Percentiles rank a stretch among this genome's conserved stretches.
phyloP scores from a whole-genome alignment of 2,329 filamentous ascomycete genomes.

The Aspergillus arachidicola region DNA sequence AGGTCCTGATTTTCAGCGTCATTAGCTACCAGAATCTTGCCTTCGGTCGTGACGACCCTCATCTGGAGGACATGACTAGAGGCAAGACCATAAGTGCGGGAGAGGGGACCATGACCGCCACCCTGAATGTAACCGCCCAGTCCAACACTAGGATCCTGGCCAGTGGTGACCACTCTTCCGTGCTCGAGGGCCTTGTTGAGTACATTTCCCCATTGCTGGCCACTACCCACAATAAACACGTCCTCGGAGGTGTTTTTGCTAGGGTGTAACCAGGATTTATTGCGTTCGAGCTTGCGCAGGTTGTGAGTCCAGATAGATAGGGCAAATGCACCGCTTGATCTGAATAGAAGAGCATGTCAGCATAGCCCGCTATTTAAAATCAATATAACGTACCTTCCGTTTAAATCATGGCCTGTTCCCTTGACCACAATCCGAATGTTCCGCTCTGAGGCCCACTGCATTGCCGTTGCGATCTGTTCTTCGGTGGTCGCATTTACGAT shows the following conservation, averaged over 20 bases:
- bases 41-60: slow-evolving; percentile 28
- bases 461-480: slow-evolving; percentile 31
- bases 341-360: slow-evolving; percentile 12
- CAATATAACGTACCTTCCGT: slow-evolving; percentile 20
- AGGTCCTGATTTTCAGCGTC: slow-evolving; percentile 46
- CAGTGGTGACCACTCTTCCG: slow-evolving; percentile 49
- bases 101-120: slow-evolving; percentile 32
- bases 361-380: no score
- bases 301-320: slow-evolving; percentile 53
- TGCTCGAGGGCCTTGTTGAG: slow-evolving; percentile 22
- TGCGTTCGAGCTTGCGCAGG: slow-evolving; percentile 40
- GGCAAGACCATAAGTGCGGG: slow-evolving; percentile 26
- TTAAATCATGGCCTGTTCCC: slow-evolving; percentile 28
- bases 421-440: slow-evolving; percentile 32
- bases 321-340: slow-evolving; percentile 47
- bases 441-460: slow-evolving; percentile 27
- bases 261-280: slow-evolving; percentile 14
- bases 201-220: slow-evolving; percentile 20
- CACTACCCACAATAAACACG: slow-evolving; percentile 21
- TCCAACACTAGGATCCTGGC: slow-evolving; percentile 59
- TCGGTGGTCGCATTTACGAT: slow-evolving; percentile 36
- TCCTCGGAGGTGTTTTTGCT: slow-evolving; percentile 13
- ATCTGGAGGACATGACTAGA: slow-evolving; percentile 31
- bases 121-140: slow-evolving; percentile 35
- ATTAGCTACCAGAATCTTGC: slow-evolving; percentile 39